These are phyloP conservation scores for Mortierella sp. DNA, from an alignment of 371 early-diverging fungal genomes.

Conservation along the genomic window DNA sequence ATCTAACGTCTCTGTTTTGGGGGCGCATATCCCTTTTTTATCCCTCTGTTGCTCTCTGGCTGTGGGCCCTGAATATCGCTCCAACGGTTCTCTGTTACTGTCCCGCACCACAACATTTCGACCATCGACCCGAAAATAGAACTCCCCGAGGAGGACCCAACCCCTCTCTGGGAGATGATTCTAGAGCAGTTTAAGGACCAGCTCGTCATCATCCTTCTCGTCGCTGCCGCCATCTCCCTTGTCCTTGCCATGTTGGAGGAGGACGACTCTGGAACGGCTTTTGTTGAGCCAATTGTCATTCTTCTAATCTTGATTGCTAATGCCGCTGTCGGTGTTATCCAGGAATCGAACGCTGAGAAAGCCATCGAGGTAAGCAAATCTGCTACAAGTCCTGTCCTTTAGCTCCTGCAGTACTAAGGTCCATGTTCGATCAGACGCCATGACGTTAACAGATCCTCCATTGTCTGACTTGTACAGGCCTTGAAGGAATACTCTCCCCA, in stretches of 20 bases:
- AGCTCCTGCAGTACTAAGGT: too few species aligned
- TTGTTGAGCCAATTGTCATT: conserved; percentile 97
- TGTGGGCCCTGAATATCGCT: neutral
- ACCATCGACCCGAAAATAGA: conserved; percentile 55
- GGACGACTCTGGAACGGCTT: conserved; percentile 76
- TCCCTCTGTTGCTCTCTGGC: neutral
- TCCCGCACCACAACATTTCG: neutral
- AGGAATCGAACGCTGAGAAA: conserved; percentile 96
- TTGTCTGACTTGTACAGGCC: conserved; percentile 62
- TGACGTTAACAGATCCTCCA: too few species aligned
- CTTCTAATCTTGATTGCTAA: conserved; percentile 96
- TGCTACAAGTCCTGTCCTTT: too few species aligned
- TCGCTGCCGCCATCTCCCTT: conserved; percentile 93
- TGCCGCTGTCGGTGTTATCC: conserved; percentile 96
- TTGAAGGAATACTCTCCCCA: conserved; percentile 95
- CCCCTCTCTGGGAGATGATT: conserved; percentile 92
- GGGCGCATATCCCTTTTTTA: neutral
- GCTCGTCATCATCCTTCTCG: conserved; percentile 93
- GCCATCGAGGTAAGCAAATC: conserved; percentile 85
- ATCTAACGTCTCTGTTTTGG: too few species aligned
- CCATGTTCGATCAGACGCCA: neutral
- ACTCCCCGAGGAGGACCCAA: conserved; percentile 85
- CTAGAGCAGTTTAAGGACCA: conserved; percentile 98
- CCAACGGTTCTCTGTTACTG: too few species aligned
- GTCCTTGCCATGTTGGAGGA: conserved; percentile 93